Evolutionary conservation across 441 rosid species (phyloP), one percentile per base, ranked within the genome.

Genomic region (Mallotus repandus): DNA sequence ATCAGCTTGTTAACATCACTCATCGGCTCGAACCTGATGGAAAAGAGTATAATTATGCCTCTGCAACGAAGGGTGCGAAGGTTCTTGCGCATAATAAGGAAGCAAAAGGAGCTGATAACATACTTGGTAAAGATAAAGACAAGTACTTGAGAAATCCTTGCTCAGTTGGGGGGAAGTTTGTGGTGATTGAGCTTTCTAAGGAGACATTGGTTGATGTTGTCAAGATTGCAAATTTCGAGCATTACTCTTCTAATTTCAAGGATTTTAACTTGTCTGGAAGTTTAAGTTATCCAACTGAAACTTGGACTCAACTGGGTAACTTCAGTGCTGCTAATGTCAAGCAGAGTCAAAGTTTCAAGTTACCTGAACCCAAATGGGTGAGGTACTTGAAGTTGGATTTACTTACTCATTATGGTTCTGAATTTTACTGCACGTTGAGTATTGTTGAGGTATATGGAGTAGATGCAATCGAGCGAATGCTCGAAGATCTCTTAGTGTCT

Each of bases 381-480:
- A 88, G 98, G 83, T 94, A 94, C 82, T 81, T 94, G 80, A 91
- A 87, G 78, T 72, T 94, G 57, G 85, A 82, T 61, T 77, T 91
- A 74, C 77, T 83, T 12, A 88, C 93, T 74, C 98, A 94, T 80
- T 88, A 91, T 19, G 97, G 98, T 1, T 88, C 94, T 12, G 94
- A 89, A 84, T 89, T 89, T 86, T 93, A 93, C 80, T 93, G 98
- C 86, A 93, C 96, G 0, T 70, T 93, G 71, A 91, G 96, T 59
- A 87, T 82, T 60, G 77, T 90, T n/a, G 97, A 91, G 84, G 97
- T 94, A 6, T 86, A 84, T 68, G 97, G 97, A 41, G 89, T 91
- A 5, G 96, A 94, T 82, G 98, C 96, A 50, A 89, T 90, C 54
- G 93, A 91, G 78, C 81, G 88, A 62, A 94, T 94, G 98, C 89